A percentile compares a stretch with the other conserved stretches of the same genome.
phyloP scores from a whole-genome alignment of 345 rosid species.

The Eutrema heterophyllum region DNA sequence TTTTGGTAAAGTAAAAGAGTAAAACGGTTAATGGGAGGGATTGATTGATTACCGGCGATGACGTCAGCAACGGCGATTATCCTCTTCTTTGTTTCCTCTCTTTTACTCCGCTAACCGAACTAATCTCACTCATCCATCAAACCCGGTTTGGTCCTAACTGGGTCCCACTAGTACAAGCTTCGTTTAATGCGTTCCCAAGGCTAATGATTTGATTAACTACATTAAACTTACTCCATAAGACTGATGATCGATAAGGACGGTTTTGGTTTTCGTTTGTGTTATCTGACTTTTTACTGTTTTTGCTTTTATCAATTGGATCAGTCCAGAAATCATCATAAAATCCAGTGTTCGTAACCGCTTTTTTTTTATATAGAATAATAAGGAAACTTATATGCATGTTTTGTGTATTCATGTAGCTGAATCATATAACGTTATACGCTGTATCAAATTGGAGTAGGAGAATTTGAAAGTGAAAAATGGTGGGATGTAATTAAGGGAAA shows the following conservation, averaged over 20 bases:
- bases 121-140: background rate
- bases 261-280: background rate
- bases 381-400: background rate
- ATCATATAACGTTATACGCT: background rate
- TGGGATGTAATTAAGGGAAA: background rate
- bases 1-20: background rate
- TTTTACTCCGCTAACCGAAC: conserved; percentile 13
- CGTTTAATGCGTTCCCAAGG: background rate
- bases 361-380: no score
- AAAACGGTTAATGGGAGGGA: conserved; percentile 2
- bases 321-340: no score
- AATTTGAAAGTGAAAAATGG: background rate
- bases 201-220: background rate
- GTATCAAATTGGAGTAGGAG: background rate
- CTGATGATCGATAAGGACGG: background rate
- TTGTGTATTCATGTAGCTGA: background rate
- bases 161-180: background rate
- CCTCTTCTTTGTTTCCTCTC: background rate
- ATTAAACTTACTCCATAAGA: background rate
- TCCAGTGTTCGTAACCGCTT: no score
- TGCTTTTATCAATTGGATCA: background rate
- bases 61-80: conserved; percentile 43
- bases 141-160: conserved; percentile 4
- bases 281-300: background rate
- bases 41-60: conserved; percentile 46